Conservation (phyloP, 2,329 filamentous ascomycete species). For the Aschersonia sp. region DNA sequence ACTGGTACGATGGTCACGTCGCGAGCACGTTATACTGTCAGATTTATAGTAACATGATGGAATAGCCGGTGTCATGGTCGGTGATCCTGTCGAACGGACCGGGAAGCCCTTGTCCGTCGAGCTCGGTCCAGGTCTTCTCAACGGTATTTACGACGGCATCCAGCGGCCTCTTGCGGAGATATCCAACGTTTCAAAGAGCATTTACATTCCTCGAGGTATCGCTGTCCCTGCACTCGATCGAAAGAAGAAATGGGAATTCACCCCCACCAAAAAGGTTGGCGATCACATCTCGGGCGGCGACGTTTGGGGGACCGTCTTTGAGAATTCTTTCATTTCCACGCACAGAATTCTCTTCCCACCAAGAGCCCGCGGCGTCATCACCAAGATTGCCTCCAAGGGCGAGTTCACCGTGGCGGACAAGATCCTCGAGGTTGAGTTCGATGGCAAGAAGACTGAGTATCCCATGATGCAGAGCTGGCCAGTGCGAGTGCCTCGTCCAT, state of each 20-base stretch:
- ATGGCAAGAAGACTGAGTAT: slow-evolving; percentile 86
- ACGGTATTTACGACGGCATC: slow-evolving; percentile 99
- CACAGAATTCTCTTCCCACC: slow-evolving; percentile 91
- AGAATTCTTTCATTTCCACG: slow-evolving; percentile 87
- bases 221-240: slow-evolving; percentile 77
- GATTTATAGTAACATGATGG: background rate
- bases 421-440: slow-evolving; percentile 90
- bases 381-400: slow-evolving; percentile 75
- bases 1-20: slow-evolving; percentile 49
- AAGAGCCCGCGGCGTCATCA: slow-evolving; percentile 81
- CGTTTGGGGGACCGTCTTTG: slow-evolving; percentile 85
- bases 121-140: slow-evolving; percentile 89
- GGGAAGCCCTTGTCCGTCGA: slow-evolving; percentile 96
- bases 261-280: slow-evolving; percentile 78
- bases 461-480: slow-evolving; percentile 99
- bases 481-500: slow-evolving; percentile 85
- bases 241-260: slow-evolving; percentile 92
- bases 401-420: slow-evolving; percentile 90
- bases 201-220: slow-evolving; percentile 96
- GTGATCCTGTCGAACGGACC: slow-evolving; percentile 80
- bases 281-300: slow-evolving; percentile 96
- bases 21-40: background rate
- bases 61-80: slow-evolving; percentile 85
- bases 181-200: slow-evolving; percentile 61
- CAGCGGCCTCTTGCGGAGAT: slow-evolving; percentile 88